These are phyloP conservation scores for Serendipita sp. DNA, from an alignment of 768 basidiomycete genomes.

Conservation along the genomic window DNA sequence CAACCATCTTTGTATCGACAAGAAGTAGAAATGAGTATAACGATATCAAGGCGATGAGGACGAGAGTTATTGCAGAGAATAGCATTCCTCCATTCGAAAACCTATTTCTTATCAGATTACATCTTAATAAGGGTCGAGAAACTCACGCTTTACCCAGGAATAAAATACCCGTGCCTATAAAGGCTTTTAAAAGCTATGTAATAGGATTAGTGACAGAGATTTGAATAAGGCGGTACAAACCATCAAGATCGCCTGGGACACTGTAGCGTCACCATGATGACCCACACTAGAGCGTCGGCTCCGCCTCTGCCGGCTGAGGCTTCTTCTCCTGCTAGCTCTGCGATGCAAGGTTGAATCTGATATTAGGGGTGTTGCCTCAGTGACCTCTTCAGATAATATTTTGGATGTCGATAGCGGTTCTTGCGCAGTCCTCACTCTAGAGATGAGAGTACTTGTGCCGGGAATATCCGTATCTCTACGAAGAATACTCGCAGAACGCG, in stretches of 20 bases:
- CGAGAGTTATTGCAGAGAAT: constrained; percentile 66
- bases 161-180: constrained; percentile 88
- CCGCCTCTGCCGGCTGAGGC: constrained; percentile 20
- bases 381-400: constrained; percentile 6
- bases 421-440: neutral
- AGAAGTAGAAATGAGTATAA: constrained; percentile 88
- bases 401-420: neutral
- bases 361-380: constrained; percentile 18
- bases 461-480: neutral
- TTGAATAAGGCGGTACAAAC: constrained; percentile 24
- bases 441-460: neutral
- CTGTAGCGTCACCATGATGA: constrained; percentile 69
- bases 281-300: constrained; percentile 35
- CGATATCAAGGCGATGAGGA: constrained; percentile 70
- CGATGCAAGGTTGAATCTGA: constrained; percentile 15
- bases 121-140: constrained; percentile 4
- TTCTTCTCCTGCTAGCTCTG: constrained; percentile 31
- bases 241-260: constrained; percentile 87
- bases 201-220: neutral
- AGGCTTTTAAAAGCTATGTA: constrained; percentile 69
- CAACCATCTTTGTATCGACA: constrained; percentile 70
- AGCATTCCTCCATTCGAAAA: constrained; percentile 92
- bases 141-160: constrained; percentile 88
- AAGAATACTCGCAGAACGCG: constrained; percentile 1
- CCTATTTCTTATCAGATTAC: constrained; percentile 22